Evolutionary conservation across 2,329 filamentous ascomycete species (phyloP), one percentile per base, ranked within the genome.

Genomic region (Elsinoe necatrix): DNA sequence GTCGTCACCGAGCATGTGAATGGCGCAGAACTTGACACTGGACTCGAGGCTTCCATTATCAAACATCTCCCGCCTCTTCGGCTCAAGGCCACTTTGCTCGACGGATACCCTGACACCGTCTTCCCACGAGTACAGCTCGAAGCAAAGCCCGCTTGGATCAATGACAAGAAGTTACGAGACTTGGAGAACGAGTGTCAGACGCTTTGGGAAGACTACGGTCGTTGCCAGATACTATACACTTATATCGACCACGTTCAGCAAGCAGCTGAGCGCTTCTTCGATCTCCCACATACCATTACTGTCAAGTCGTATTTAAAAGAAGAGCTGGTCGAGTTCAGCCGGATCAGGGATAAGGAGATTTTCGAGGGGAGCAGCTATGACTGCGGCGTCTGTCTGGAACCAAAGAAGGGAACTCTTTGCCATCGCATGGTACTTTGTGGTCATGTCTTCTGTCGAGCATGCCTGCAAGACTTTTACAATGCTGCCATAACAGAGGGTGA

Each of bases 381-480:
- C 54, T 97, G 92, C 62, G 88, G 86, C 1, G 80, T 97, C 48
- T 96, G 91, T 67, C 72, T 96, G 47, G 92, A 97, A 69, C 90
- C 90, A 0, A 95, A 95, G 71, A 96, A 95, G 68, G 93, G 93
- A 1, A 72, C 75, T 0, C 80, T 77, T 9, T 97, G 93, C 68
- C 87, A 97, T 72, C 81, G 82, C 41, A 84, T 97, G 78, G 72
- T 86, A 45, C 83, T 85, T 58, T 98, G 93, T 69, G 83, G 82
- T 0, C 92, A 98, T 68, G 89, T 97, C 35, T 98, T 97, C 67
- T 98, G 93, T 69, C 74, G 85, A 16, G 71, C 82, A n/a, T 98
- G 93, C 66, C 76, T 98, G 2, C 85, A 88, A 61, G 89, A 92
- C 64, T 96, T 92, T 63, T 97, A 95, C 77, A 89, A 86, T 63